Evolutionary conservation across 148 eudicot genomes (phyloP).

Genomic region (Suaeda aralocaspica): DNA sequence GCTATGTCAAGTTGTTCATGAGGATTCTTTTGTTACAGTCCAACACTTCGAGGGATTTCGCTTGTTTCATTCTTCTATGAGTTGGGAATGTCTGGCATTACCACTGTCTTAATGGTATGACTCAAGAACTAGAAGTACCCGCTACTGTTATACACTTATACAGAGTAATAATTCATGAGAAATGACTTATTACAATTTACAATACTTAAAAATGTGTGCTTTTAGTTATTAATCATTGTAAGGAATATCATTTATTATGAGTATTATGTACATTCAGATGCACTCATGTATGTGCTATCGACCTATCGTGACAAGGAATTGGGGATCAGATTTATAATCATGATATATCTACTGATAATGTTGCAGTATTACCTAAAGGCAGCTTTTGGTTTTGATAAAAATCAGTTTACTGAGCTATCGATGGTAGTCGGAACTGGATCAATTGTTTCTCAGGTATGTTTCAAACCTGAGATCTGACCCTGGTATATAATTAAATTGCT

Average conservation of each 20-base stretch:
- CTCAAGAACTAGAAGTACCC: no score
- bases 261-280: no score
- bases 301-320: neutral
- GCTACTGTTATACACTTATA: no score
- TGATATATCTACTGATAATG: conserved; percentile 1
- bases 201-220: no score
- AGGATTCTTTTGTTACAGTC: conserved; percentile 18
- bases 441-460: conserved; percentile 74
- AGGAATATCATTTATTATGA: no score
- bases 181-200: no score
- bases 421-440: conserved; percentile 84
- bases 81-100: conserved; percentile 83
- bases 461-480: neutral
- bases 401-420: conserved; percentile 79
- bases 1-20: neutral
- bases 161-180: no score
- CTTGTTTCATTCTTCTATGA: conserved; percentile 57
- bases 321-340: neutral
- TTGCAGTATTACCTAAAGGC: conserved; percentile 84
- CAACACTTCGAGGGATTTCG: conserved; percentile 8
- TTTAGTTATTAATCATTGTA: no score
- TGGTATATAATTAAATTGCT: neutral
- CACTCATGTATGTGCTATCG: neutral
- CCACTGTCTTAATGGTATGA: conserved; percentile 62
- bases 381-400: conserved; percentile 78